Evolutionary conservation across 2,329 filamentous ascomycete genomes (phyloP).

Genomic region (Calonectria hawksworthii): DNA sequence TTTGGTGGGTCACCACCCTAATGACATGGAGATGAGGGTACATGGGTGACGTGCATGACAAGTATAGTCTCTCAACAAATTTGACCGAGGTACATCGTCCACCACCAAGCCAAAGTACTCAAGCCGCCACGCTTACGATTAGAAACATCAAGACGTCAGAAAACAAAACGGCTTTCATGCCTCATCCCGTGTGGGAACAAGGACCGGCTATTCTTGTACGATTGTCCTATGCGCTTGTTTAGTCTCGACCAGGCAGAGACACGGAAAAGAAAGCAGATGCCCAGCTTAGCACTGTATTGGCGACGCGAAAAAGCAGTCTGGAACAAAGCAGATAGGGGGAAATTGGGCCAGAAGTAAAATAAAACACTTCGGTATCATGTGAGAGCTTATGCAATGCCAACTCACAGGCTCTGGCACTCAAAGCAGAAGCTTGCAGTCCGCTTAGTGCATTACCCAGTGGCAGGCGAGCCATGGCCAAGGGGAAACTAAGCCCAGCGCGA

Average conservation of each 20-base stretch:
- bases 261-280: neutral
- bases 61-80: neutral
- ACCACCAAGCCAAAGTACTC: neutral
- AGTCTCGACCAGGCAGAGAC: neutral
- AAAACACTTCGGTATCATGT: neutral
- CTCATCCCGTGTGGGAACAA: neutral
- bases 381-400: constrained; percentile 29
- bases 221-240: neutral
- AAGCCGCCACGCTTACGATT: constrained; percentile 19
- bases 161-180: constrained; percentile 15
- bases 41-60: constrained; percentile 17
- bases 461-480: constrained; percentile 10
- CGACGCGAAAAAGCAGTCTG: neutral
- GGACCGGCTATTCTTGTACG: neutral
- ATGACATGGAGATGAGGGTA: constrained; percentile 29
- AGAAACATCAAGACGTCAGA: constrained; percentile 16
- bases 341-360: neutral
- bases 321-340: constrained; percentile 2
- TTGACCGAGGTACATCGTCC: neutral
- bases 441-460: constrained; percentile 5
- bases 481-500: constrained; percentile 4
- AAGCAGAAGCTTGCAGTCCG: constrained; percentile 1
- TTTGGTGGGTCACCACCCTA: constrained; percentile 19
- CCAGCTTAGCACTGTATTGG: neutral
- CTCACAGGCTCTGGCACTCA: constrained; percentile 16